Evolutionary conservation across 2,329 filamentous ascomycete genomes (phyloP), one percentile per base, ranked within the genome.

Genomic region (Xylariaceae sp.): DNA sequence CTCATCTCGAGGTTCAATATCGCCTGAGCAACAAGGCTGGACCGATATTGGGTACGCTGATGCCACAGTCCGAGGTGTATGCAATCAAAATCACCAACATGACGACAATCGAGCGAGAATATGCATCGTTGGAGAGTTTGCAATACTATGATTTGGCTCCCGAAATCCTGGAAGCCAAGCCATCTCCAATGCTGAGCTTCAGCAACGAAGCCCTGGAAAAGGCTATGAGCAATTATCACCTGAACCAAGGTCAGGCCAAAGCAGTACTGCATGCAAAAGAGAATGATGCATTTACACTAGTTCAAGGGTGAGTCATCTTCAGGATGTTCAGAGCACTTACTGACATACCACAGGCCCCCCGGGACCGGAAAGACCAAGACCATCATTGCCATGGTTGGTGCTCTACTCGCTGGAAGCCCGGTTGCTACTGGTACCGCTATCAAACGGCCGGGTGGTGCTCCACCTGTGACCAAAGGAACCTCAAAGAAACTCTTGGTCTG

Each of bases 351-450:
- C 50, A 87, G 90, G 50, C 94, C 94, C 46, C 94, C 94, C 1
- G 94, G 94, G 69, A 97, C 94, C 4, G 94, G 93, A 66, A 99
- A 99, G 74, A 99, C 94, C 0, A 99, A 99, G 70, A 99, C 94
- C 0, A 99, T 99, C 55, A 83, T 96, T 50, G 94, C 93, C 31
- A 95, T 99, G 78, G 92, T 97, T 19, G 94, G 94, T 34, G 89
- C 90, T 36, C 76, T 99, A 14, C 71, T 96, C 42, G 88, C 84
- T 6, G 80, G 82, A 38, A 38, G 33, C 11, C 47, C 75, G 47
- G 63, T 68, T 19, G 60, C 59, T 12, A 71, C 68, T 14, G 73
- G 74, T 39, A 78, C 75, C 13, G 69, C 77, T 16, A 72, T 81
- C 38, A 68, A 68, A 19, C 71, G 74, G 18, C 74, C 74, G 5